These are phyloP conservation scores for Triticum urartu DNA, from an alignment of 176 grass and related monocot species.

Conservation along the genomic window DNA sequence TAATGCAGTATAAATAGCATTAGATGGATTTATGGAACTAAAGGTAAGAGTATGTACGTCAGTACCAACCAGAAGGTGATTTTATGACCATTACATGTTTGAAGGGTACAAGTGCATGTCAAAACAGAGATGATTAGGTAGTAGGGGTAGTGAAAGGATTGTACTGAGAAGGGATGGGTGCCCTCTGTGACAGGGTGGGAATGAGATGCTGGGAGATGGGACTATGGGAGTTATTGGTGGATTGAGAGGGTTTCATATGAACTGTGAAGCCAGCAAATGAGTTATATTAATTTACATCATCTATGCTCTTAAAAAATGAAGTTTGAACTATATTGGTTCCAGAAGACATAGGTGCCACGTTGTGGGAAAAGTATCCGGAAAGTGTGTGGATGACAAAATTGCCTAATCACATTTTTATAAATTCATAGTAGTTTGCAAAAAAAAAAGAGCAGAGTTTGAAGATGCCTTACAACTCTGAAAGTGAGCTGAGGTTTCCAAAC, in stretches of 20 bases:
- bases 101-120: neutral
- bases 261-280: neutral
- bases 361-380: neutral
- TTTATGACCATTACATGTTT: neutral
- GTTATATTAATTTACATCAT: constrained; percentile 12
- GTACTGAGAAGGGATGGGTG: neutral
- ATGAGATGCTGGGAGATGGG: neutral
- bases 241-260: neutral
- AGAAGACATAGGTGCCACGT: neutral
- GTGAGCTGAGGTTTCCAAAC: constrained; percentile 64
- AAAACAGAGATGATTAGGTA: neutral
- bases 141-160: neutral
- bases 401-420: neutral
- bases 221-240: neutral
- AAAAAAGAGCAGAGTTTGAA: constrained; percentile 21
- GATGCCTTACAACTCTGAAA: constrained; percentile 81
- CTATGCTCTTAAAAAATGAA: neutral
- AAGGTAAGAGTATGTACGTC: neutral
- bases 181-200: neutral
- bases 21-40: constrained; percentile 45
- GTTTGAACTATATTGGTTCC: neutral
- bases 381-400: neutral
- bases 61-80: neutral
- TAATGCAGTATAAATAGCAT: constrained; percentile 43
- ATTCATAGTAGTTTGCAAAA: neutral